These are phyloP conservation scores for Bruguiera sexangula DNA, from an alignment of 345 rosid genomes.

Conservation along the genomic window DNA sequence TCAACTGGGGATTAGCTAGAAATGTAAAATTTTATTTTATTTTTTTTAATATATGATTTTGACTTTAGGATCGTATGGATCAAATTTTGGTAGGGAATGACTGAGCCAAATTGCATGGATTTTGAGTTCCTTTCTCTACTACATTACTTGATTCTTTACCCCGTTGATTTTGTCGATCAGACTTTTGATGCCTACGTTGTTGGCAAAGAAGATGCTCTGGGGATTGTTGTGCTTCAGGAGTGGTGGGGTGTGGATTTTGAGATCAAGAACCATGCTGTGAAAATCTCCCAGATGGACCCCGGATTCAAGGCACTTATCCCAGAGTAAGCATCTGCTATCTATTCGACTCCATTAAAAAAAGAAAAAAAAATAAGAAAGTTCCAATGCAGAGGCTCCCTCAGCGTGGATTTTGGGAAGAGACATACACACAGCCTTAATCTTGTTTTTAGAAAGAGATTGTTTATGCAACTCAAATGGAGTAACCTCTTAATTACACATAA, in stretches of 20 bases:
- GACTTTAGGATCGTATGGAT: background rate
- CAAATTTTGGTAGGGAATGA: no score
- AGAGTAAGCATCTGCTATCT: conserved; percentile 40
- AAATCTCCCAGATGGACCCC: conserved; percentile 73
- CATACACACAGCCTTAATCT: no score
- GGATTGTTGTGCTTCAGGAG: conserved; percentile 88
- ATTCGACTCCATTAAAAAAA: background rate
- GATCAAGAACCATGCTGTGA: conserved; percentile 84
- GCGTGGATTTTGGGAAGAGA: no score
- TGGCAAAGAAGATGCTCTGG: conserved; percentile 88
- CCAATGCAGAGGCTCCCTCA: no score
- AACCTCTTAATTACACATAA: background rate
- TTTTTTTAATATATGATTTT: background rate
- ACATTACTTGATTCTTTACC: background rate
- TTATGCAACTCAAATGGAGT: background rate
- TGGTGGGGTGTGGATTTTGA: conserved; percentile 99
- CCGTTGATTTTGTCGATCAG: conserved; percentile 31
- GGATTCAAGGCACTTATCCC: conserved; percentile 91
- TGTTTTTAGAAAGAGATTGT: no score
- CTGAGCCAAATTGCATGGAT: background rate
- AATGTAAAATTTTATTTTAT: background rate
- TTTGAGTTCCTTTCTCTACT: background rate
- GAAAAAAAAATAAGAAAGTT: background rate
- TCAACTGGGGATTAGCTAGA: background rate
- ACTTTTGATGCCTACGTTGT: conserved; percentile 87